A percentile compares a stretch with the other conserved stretches of the same genome.
These are phyloP conservation scores for Aureobasidium sp. DNA, from an alignment of 2,329 filamentous ascomycete species.

Conservation along the genomic window DNA sequence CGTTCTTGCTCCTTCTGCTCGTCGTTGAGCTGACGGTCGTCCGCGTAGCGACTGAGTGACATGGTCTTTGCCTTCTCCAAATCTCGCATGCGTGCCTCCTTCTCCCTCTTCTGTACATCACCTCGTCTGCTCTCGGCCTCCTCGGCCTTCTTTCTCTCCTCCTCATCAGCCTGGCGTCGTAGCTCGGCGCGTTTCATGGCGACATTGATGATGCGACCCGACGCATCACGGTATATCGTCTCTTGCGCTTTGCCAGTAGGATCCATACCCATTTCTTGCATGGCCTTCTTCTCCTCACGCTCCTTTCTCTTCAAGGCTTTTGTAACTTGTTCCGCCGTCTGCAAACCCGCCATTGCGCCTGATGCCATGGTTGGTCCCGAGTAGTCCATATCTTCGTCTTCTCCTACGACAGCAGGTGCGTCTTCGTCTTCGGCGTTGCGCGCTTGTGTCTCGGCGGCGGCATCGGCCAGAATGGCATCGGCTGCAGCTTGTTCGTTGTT, in stretches of 20 bases:
- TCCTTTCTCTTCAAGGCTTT: conserved; percentile 52
- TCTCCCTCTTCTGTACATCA: conserved; percentile 70
- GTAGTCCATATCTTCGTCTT: conserved; percentile 41
- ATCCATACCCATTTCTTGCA: conserved; percentile 38
- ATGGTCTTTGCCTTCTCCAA: conserved; percentile 77
- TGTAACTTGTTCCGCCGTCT: conserved; percentile 68
- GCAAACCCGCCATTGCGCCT: conserved; percentile 78
- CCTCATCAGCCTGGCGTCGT: conserved; percentile 67
- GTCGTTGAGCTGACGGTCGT: conserved; percentile 78
- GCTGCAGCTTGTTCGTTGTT: conserved; percentile 56
- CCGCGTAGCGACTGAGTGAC: conserved; percentile 68
- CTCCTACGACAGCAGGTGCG: conserved; percentile 44
- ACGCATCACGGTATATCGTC: conserved; percentile 92
- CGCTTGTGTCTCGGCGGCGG: conserved; percentile 24
- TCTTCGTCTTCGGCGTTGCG: conserved; percentile 27
- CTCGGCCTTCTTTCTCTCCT: conserved; percentile 54
- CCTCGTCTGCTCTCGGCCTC: conserved; percentile 68
- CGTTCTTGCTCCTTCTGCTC: conserved; percentile 67
- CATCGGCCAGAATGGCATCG: conserved; percentile 30
- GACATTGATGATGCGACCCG: conserved; percentile 87
- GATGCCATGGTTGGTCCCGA: conserved; percentile 66
- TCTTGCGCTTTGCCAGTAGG: conserved; percentile 51
- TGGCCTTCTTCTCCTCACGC: conserved; percentile 50
- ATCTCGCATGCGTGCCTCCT: conserved; percentile 54
- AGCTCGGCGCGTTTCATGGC: conserved; percentile 84